These are phyloP conservation scores for Metschnikowia anglica DNA, from an alignment of 805 yeast species.

Conservation along the genomic window DNA sequence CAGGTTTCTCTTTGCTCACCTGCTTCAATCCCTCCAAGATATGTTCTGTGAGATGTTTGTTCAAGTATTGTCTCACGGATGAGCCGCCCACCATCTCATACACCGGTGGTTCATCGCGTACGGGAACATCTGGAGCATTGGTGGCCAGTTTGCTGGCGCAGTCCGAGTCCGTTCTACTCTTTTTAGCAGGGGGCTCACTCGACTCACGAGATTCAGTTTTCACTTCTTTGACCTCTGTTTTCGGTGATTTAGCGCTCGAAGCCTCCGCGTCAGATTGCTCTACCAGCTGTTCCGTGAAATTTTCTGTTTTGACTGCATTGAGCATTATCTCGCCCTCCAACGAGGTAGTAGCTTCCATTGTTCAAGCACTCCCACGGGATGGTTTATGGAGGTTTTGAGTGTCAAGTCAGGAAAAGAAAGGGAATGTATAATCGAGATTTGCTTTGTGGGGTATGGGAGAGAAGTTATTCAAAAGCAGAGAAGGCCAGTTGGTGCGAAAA, in stretches of 20 bases:
- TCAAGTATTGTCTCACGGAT: conserved; percentile 65
- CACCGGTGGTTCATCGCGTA: conserved; percentile 28
- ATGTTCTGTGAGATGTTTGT: conserved; percentile 60
- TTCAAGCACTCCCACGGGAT: background rate
- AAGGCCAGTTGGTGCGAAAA: background rate
- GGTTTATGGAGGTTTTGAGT: background rate
- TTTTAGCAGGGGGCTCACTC: conserved; percentile 10
- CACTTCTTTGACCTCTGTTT: background rate
- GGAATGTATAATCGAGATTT: background rate
- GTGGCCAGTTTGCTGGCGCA: no score
- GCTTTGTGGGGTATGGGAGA: background rate
- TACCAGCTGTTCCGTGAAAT: background rate
- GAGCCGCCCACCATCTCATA: conserved; percentile 69
- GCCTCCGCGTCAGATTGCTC: background rate
- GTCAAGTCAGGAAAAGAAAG: background rate
- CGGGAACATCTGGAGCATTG: background rate
- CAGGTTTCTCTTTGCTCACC: conserved; percentile 52
- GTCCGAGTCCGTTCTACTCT: conserved; percentile 3
- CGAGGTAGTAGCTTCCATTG: conserved; percentile 6
- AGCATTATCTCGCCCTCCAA: conserved; percentile 7
- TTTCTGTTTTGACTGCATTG: conserved; percentile 9
- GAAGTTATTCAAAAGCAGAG: background rate
- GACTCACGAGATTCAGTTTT: conserved; percentile 4
- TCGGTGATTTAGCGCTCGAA: background rate
- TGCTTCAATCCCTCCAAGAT: conserved; percentile 62